Base-by-base conservation (phyloP, 495 filamentous ascomycete species). In the Penicillium salamii region DNA sequence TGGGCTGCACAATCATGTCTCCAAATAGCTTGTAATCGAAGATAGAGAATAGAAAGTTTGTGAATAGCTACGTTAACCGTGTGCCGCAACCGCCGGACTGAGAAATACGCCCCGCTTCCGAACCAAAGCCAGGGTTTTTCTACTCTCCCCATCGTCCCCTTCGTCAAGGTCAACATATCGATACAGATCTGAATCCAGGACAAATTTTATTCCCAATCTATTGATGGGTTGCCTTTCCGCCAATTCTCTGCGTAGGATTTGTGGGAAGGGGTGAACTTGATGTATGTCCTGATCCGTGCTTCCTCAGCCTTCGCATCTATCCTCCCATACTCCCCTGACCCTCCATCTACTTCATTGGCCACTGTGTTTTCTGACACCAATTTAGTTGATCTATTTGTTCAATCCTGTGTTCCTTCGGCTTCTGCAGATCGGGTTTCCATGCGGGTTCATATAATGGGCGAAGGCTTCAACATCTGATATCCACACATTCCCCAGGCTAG, bases 1-100 rank as follows among this genome's bases (percentile, higher is more conserved):
- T 46, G 68, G 66, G n/a, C 57, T 80, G 19, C 72, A 78, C 56
- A 64, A 61, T 7, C 77, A 78, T 54, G 52, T 76, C 31, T 52
- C 23, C 47, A 38, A 58, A 21, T 41, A 55, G 31, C 29, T 6
- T 48, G 40, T 34, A 40, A 3, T n/a, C 40, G 38, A 47, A 7
- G 20, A 45, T 33, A 46, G 45, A 39, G 36, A 42, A 40, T 39
- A 23, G 19, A 45, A 20, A 44, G 42, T 19, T 31, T 18, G 20
- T 45, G 42, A 24, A 39, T 20, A 20, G 19, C 23, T 26, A 26
- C 5, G 42, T 19, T 12, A 46, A 46, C 20, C 33, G 13, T 6
- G 28, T 52, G 28, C 35, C 34, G 26, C 18, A 45, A 45, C 42
- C 43, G 48, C 51, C 58, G 58, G 61, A 58, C 61, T 64, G 61